phyloP scores from a whole-genome alignment of 2,329 filamentous ascomycete genomes.

The Monosporascus ibericus region DNA sequence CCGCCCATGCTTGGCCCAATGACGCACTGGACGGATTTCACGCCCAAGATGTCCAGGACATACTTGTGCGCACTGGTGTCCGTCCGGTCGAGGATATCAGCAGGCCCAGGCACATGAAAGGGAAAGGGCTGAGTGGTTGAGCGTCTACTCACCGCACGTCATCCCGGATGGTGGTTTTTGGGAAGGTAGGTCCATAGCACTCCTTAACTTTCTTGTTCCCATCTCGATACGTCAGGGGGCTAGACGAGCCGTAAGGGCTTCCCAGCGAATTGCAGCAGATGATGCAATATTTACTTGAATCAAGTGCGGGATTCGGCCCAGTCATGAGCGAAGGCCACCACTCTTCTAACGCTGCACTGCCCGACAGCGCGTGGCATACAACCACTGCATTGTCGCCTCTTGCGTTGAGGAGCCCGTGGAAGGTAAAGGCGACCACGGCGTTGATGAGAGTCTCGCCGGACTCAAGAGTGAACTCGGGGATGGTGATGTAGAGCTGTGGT shows the following conservation, averaged over 20 bases:
- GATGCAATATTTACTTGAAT: conserved; percentile 46
- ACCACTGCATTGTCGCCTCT: conserved; percentile 40
- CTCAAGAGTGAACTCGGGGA: too few relatives aligned
- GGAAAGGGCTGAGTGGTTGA: background rate
- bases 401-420: background rate
- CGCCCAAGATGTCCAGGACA: conserved; percentile 47
- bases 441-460: too few relatives aligned
- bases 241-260: conserved; percentile 49
- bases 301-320: conserved; percentile 42
- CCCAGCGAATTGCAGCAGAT: conserved; percentile 49
- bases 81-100: too few relatives aligned
- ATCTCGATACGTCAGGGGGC: conserved; percentile 30
- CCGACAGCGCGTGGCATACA: conserved; percentile 39
- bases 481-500: too few relatives aligned
- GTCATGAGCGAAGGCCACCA: conserved; percentile 52
- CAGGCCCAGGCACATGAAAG: too few relatives aligned
- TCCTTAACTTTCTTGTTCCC: conserved; percentile 13
- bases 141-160: conserved; percentile 41
- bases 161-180: conserved; percentile 61
- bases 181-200: conserved; percentile 44
- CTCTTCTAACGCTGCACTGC: conserved; percentile 48
- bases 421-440: too few relatives aligned
- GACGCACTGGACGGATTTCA: conserved; percentile 46
- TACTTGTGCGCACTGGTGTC: conserved; percentile 39
- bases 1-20: conserved; percentile 54